These are phyloP conservation scores for Durusdinium trenchii DNA, from an alignment of 73 alveolate species.

Conservation along the genomic window DNA sequence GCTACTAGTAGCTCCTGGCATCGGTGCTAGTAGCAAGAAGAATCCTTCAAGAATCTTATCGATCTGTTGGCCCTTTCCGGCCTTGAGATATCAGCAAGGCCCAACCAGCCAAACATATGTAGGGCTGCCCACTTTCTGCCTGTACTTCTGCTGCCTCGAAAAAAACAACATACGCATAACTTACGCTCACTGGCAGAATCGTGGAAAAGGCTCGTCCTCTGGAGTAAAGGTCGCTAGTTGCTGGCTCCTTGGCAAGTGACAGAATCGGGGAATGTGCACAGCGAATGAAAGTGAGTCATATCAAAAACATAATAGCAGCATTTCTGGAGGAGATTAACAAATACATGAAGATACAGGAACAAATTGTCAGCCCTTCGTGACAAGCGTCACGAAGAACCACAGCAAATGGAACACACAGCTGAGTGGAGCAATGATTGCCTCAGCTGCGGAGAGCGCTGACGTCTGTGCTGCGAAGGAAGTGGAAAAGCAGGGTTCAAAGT, in stretches of 20 bases:
- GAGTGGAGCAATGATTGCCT: conserved; percentile 44
- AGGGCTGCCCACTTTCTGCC: conserved; percentile 55
- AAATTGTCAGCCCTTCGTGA: too few relatives aligned
- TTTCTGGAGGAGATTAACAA: too few relatives aligned
- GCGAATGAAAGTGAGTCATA: neutral
- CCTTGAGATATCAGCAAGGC: conserved; percentile 82
- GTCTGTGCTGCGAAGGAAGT: too few relatives aligned
- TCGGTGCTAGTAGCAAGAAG: too few relatives aligned
- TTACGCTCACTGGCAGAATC: neutral
- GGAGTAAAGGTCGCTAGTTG: conserved; percentile 60
- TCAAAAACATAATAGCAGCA: too few relatives aligned
- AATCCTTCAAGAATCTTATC: neutral
- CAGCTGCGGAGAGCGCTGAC: neutral
- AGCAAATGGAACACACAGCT: conserved; percentile 37
- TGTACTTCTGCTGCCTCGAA: conserved; percentile 67
- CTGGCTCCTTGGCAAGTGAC: conserved; percentile 39
- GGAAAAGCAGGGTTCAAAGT: too few relatives aligned
- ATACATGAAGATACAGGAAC: neutral
- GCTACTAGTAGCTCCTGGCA: too few relatives aligned
- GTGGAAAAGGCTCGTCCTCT: neutral
- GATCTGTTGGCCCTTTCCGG: neutral
- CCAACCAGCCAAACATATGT: conserved; percentile 50
- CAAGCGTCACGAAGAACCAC: conserved; percentile 71
- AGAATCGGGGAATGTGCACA: neutral
- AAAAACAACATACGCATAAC: neutral